Conservation (phyloP, 306 rosid species). For the Quercus engelmannii region DNA sequence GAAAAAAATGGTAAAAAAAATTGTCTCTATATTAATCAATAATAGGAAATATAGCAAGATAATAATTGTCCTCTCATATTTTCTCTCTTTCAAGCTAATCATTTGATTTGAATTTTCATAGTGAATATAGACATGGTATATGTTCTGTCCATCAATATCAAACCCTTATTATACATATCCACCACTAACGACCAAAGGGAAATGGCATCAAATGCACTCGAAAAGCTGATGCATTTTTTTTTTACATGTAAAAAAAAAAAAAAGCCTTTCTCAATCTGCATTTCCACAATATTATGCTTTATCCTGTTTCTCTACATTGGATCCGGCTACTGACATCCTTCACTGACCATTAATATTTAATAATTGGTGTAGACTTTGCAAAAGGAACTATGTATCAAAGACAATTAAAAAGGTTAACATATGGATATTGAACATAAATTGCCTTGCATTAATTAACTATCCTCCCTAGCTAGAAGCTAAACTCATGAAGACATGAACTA, state of each 20-base stretch:
- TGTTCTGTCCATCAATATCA: conserved; percentile 35
- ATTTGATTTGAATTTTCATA: conserved; percentile 33
- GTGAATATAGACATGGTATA: conserved; percentile 31
- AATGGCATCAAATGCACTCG: too few relatives aligned
- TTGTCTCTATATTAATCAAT: too few relatives aligned
- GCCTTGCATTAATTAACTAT: not conserved
- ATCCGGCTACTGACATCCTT: not conserved
- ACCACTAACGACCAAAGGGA: not conserved
- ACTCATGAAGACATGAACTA: not conserved
- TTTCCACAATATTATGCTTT: too few relatives aligned
- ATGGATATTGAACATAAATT: not conserved
- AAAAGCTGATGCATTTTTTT: too few relatives aligned
- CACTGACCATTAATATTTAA: not conserved
- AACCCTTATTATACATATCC: not conserved
- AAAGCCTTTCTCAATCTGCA: too few relatives aligned
- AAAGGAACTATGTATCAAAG: not conserved
- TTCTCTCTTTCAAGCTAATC: conserved; percentile 11
- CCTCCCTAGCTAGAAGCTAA: not conserved
- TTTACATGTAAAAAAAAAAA: too few relatives aligned
- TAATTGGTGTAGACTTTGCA: not conserved
- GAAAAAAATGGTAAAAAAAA: too few relatives aligned
- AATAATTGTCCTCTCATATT: conserved; percentile 16
- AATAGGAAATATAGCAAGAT: too few relatives aligned
- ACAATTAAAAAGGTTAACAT: not conserved
- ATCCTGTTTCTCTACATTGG: not conserved